Evolutionary conservation across 1,139 yeast species (phyloP), one percentile per base, ranked within the genome.

Genomic region (Pneumocystis sp.): DNA sequence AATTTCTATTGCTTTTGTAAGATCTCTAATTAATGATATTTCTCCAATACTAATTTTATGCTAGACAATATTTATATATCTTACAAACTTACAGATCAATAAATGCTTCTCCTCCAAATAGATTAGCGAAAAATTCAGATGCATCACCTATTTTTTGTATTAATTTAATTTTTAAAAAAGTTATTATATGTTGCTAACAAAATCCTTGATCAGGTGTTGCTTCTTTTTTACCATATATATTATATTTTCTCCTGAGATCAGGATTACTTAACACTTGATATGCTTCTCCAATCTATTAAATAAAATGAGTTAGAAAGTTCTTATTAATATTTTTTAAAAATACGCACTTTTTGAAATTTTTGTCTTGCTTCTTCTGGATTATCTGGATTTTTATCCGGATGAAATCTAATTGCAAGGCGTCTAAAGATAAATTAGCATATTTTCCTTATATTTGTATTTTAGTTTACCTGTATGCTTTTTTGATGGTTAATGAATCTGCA

Each of bases 361-460:
- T 50, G 7, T 25, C 57, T 50, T 25, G 57, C 29, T 50, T 50
- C 57, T 15, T 50, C 57, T 1, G 57, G 57, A 25, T 50, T 40
- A 71, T 83, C 86, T 74, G 88, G 96, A 74, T 86, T 86, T 82
- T 93, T 93, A 79, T 93, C 98, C 68, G 98, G 98, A 76, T 93
- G 98, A 78, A 84, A 65, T 74, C 88, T 91, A 73, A 93, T 83
- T 31, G 98, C 98, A 17, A 66, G 65, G 25, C 57, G 57, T 7
- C 57, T 50, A 10, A 50, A 15, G 0, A 25, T 34, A 8, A 10
- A 8, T 50, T 50, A 25, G 5, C 21, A 25, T 15, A 25, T 12
- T 59, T 31, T 93, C n/a, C n/a, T 95, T 0, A 98, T 98, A 69
- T 90, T 86, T 67, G 78, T 80, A 74, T 93, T 85, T 61, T 65